These are phyloP conservation scores for Trypanosoma platydactyli DNA, from an alignment of 208 protist species.

Conservation along the genomic window DNA sequence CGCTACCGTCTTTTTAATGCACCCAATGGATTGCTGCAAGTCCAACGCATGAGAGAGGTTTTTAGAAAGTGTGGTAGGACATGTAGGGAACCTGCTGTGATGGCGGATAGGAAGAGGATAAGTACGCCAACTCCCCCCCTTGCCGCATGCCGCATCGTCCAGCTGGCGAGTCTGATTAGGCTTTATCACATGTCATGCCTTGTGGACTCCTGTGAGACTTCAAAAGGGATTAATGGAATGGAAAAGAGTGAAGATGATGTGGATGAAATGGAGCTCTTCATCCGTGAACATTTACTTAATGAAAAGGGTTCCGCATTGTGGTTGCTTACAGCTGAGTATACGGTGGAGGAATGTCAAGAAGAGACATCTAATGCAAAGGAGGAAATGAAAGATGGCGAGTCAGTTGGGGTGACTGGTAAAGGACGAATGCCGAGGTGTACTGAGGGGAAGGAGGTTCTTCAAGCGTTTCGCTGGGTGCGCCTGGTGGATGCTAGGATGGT, in stretches of 20 bases:
- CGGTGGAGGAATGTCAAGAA: conserved; percentile 1
- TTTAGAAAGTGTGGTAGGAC: neutral
- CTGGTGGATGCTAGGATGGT: neutral
- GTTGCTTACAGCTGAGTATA: conserved; percentile 28
- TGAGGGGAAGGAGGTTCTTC: conserved; percentile 9
- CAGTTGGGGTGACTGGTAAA: neutral
- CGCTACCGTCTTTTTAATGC: conserved; percentile 21
- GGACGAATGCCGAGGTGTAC: neutral
- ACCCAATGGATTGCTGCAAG: conserved; percentile 19
- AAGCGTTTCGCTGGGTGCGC: conserved; percentile 25
- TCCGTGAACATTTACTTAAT: conserved; percentile 3
- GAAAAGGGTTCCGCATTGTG: conserved; percentile 10
- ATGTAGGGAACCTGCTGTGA: neutral
- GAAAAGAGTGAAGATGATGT: neutral
- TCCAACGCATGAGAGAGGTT: neutral
- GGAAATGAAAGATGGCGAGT: neutral
- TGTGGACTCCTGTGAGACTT: neutral
- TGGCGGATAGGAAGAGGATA: neutral
- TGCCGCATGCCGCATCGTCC: conserved; percentile 1
- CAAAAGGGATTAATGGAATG: neutral
- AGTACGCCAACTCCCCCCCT: too few species aligned
- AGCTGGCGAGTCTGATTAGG: conserved; percentile 10
- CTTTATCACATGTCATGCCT: neutral
- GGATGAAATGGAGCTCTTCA: conserved; percentile 4
- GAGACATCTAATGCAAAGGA: neutral